phyloP scores from a whole-genome alignment of 2,329 filamentous ascomycete genomes.

The Colletotrichum ledebouriae region DNA sequence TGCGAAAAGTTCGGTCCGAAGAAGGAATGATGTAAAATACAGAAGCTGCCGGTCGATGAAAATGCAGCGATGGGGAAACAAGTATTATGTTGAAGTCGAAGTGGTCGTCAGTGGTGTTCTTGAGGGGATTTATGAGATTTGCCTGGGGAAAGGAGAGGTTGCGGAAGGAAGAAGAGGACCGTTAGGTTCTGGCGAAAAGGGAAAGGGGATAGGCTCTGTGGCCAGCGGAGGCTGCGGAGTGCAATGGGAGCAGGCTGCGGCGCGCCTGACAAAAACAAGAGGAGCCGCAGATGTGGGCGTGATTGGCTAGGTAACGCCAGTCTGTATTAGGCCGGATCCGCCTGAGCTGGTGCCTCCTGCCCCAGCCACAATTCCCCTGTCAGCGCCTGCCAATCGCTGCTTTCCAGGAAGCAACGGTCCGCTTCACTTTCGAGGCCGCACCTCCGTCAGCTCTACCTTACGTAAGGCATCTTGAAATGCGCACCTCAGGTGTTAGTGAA shows the following conservation, averaged over 20 bases:
- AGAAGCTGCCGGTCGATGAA: slow-evolving; percentile 20
- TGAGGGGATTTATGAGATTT: slow-evolving; percentile 21
- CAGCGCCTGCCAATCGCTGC: slow-evolving; percentile 10
- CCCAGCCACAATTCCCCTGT: slow-evolving; percentile 30
- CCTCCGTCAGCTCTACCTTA: slow-evolving; percentile 3
- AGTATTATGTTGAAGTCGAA: slow-evolving; percentile 7
- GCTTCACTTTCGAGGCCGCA: slow-evolving; percentile 8
- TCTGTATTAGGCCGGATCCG: slow-evolving; percentile 18
- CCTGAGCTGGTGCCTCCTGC: slow-evolving; percentile 32
- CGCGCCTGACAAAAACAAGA: slow-evolving; percentile 42
- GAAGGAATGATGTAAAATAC: slow-evolving; percentile 13
- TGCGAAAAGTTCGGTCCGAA: slow-evolving; percentile 23
- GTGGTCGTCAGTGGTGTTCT: slow-evolving; percentile 14
- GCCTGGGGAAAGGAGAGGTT: slow-evolving; percentile 28
- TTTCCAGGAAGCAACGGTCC: slow-evolving; percentile 24
- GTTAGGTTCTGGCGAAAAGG: slow-evolving; percentile 29
- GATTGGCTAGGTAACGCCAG: slow-evolving; percentile 1
- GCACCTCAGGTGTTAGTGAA: background rate
- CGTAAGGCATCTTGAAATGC: background rate
- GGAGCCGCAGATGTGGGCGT: slow-evolving; percentile 14
- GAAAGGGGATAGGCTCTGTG: slow-evolving; percentile 35
- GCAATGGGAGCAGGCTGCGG: slow-evolving; percentile 15
- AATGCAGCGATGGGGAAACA: slow-evolving; percentile 23
- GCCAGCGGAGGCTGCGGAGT: slow-evolving; percentile 24
- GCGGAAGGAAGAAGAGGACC: slow-evolving; percentile 22